Percentiles rank a stretch among this genome's conserved stretches.
phyloP scores from a whole-genome alignment of 176 grass and related monocot genomes.

The Eragrostis curvula region DNA sequence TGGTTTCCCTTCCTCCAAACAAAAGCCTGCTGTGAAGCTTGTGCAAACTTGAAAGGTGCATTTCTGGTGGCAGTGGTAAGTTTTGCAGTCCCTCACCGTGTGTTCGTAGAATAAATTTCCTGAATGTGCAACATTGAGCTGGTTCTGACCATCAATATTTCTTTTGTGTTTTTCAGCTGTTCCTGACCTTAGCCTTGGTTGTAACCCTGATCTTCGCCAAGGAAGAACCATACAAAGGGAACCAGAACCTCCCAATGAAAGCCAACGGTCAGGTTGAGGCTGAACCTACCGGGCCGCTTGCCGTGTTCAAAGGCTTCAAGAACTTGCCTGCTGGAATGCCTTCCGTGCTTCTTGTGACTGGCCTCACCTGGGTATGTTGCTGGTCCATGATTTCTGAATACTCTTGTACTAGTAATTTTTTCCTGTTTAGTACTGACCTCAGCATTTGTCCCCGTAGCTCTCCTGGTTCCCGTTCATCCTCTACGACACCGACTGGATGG shows the following conservation, averaged over 20 bases:
- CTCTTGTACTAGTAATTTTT: neutral
- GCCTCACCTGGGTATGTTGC: conserved; percentile 77
- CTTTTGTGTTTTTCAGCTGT: conserved; percentile 49
- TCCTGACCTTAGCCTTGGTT: conserved; percentile 52
- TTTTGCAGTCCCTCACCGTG: neutral
- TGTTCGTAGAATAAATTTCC: neutral
- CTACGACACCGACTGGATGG: conserved; percentile 99
- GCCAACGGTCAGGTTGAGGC: conserved; percentile 45
- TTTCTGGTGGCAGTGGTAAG: conserved; percentile 92
- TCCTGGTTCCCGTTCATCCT: conserved; percentile 97
- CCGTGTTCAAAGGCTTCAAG: conserved; percentile 61
- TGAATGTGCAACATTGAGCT: neutral
- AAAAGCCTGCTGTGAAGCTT: conserved; percentile 79
- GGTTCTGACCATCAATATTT: neutral
- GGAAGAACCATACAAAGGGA: conserved; percentile 59
- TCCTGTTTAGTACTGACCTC: conserved; percentile 5
- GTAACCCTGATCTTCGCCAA: conserved; percentile 69
- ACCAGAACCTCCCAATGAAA: conserved; percentile 43
- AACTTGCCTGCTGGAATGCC: conserved; percentile 89
- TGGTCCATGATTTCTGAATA: neutral
- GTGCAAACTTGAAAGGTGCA: conserved; percentile 88
- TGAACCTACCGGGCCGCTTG: conserved; percentile 37
- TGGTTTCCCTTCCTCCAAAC: conserved; percentile 93
- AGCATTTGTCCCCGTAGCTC: conserved; percentile 42
- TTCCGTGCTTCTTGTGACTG: conserved; percentile 83